Evolutionary conservation across 2,329 filamentous ascomycete species (phyloP).

Genomic region (Alternaria solani): DNA sequence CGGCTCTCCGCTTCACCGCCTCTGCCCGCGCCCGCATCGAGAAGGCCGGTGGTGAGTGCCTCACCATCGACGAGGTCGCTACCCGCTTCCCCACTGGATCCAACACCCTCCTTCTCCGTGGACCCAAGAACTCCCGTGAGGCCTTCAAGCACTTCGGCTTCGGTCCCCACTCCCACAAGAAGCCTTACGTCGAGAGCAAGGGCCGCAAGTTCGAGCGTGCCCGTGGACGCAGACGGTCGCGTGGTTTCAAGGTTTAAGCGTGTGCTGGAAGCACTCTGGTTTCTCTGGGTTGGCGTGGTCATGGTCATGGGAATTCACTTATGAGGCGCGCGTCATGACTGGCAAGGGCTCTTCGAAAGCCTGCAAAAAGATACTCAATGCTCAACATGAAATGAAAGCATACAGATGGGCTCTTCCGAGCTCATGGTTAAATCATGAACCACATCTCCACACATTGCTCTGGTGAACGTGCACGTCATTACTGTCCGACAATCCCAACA

Average conservation of each 20-base stretch:
- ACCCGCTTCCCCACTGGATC: slow-evolving; percentile 92
- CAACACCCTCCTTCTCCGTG: slow-evolving; percentile 97
- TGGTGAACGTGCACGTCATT: slow-evolving; percentile 3
- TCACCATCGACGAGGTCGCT: slow-evolving; percentile 97
- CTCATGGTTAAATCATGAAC: slow-evolving; percentile 45
- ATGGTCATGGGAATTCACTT: slow-evolving; percentile 47
- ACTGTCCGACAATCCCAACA: background rate
- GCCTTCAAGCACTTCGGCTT: slow-evolving; percentile 99
- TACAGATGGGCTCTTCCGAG: slow-evolving; percentile 43
- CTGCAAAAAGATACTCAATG: slow-evolving; percentile 51
- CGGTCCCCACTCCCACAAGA: slow-evolving; percentile 98
- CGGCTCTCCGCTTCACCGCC: slow-evolving; percentile 94
- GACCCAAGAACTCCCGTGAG: slow-evolving; percentile 98
- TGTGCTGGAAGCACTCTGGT: slow-evolving; percentile 39
- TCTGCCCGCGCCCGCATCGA: slow-evolving; percentile 93
- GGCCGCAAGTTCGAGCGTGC: slow-evolving; percentile 99
- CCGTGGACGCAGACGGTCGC: slow-evolving; percentile 97
- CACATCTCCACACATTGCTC: slow-evolving; percentile 8
- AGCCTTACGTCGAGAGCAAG: slow-evolving; percentile 97
- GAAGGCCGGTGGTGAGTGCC: slow-evolving; percentile 91
- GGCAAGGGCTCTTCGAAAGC: slow-evolving; percentile 42
- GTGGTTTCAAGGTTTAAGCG: slow-evolving; percentile 99
- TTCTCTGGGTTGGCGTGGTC: slow-evolving; percentile 52
- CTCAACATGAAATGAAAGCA: slow-evolving; percentile 46
- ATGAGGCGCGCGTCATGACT: slow-evolving; percentile 50